Base-by-base conservation (phyloP, 805 yeast genomes). In the Debaryomyces castellii region DNA sequence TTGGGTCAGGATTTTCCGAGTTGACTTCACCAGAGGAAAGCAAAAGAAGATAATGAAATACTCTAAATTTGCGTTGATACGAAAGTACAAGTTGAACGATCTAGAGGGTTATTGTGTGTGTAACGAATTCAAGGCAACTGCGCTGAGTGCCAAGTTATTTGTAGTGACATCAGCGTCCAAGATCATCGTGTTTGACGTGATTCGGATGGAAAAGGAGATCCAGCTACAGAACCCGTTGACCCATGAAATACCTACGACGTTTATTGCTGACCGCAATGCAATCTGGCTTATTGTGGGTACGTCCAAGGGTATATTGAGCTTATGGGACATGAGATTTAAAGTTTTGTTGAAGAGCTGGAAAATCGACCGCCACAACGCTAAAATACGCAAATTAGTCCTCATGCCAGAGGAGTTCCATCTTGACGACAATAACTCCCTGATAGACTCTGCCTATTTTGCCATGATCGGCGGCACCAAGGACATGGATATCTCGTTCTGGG, bases 241-340 rank as follows among this genome's bases (percentile, higher is more conserved):
- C 1, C 85, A 82, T 65, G 99, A 98, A 0, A 65, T 79, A 2
- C 77, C 85, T 0, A 76, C 82, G 0, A 66, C 84, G 14, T 79
- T 89, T 55, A 73, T 80, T 1, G 63, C 86, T 18, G 86, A 84
- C 44, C 62, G 66, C 0, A 66, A 72, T 12, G 64, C 70, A 21
- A 67, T 77, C 4, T 89, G 96, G 89, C 59, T 88, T 1, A 60
- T 88, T 7, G 59, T 85, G 2, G 97, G 97, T 0, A 88, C 97
- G 0, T 67, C 78, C 0, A 77, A 76, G 33, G 97, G 97, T 1
- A 67, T 84, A 0, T 59, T 94, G 24, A 83, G 82, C 51, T 64
- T 92, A 12, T 90, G 96, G 96, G 97, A 90, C 61, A 52, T 87
- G 28, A 69, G 95, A 44, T 88, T 89, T 60, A 73, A 73, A 28